These are phyloP conservation scores for Amaranthus palmeri DNA, from an alignment of 148 eudicot species.

Conservation along the genomic window DNA sequence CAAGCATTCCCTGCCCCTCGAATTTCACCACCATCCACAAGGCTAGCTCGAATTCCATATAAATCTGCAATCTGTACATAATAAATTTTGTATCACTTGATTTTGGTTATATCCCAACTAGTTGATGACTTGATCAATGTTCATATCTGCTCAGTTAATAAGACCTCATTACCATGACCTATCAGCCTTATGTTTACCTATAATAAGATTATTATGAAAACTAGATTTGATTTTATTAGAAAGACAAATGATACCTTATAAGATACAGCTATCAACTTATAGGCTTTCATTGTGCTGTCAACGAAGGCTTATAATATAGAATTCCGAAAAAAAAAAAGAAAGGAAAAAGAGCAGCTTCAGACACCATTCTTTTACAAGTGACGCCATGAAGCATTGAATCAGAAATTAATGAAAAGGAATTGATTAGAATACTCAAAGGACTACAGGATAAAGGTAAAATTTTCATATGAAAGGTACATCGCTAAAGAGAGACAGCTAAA, in stretches of 20 bases:
- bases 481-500: background rate
- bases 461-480: background rate
- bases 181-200: background rate
- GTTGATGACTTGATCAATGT: background rate
- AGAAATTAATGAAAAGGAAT: background rate
- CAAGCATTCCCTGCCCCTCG: slow-evolving; percentile 99
- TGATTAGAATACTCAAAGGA: background rate
- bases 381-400: background rate
- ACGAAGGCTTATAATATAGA: background rate
- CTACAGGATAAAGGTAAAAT: background rate
- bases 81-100: background rate
- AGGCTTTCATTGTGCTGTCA: background rate
- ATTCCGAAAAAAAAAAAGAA: background rate
- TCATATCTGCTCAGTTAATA: background rate
- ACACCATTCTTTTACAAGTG: background rate
- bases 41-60: slow-evolving; percentile 92
- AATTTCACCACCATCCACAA: slow-evolving; percentile 98
- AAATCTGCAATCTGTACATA: slow-evolving; percentile 81
- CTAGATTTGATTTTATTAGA: background rate
- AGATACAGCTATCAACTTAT: background rate
- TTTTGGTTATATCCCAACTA: background rate
- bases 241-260: background rate
- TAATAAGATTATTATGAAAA: background rate
- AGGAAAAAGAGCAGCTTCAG: background rate
- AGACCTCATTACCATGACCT: background rate